Conservation (phyloP, 495 filamentous ascomycete genomes). For the Geopyxis carbonaria region DNA sequence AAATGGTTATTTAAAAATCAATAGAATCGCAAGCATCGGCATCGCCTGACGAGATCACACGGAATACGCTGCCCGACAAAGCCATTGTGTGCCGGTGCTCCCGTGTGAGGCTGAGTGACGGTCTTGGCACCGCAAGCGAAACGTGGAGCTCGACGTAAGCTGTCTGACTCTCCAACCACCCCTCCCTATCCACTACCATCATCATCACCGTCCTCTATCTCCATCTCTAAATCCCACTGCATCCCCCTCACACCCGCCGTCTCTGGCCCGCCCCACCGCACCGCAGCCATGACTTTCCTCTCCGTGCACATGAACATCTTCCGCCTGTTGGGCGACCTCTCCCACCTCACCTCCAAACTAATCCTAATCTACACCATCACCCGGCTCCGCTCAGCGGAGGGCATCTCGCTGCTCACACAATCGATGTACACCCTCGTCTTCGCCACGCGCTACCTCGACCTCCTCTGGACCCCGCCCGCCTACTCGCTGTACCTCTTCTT, state of each 20-base stretch:
- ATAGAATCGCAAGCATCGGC: too few species aligned
- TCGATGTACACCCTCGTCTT: constrained; percentile 76
- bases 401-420: constrained; percentile 89
- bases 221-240: constrained; percentile 4
- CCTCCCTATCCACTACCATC: background rate
- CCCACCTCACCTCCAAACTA: constrained; percentile 68
- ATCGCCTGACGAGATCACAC: too few species aligned
- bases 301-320: too few species aligned
- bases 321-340: constrained; percentile 63
- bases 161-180: background rate
- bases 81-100: too few species aligned
- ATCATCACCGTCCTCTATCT: constrained; percentile 3
- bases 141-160: too few species aligned
- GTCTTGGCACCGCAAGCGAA: too few species aligned
- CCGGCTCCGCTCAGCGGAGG: constrained; percentile 72
- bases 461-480: constrained; percentile 37
- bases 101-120: too few species aligned
- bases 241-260: constrained; percentile 2
- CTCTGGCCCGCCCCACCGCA: background rate
- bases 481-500: constrained; percentile 43
- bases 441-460: constrained; percentile 67
- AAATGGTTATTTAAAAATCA: too few species aligned
- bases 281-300: constrained; percentile 8
- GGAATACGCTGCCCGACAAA: too few species aligned
- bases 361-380: constrained; percentile 89